Evolutionary conservation across 345 rosid genomes (phyloP).

Genomic region (Boechera stricta): DNA sequence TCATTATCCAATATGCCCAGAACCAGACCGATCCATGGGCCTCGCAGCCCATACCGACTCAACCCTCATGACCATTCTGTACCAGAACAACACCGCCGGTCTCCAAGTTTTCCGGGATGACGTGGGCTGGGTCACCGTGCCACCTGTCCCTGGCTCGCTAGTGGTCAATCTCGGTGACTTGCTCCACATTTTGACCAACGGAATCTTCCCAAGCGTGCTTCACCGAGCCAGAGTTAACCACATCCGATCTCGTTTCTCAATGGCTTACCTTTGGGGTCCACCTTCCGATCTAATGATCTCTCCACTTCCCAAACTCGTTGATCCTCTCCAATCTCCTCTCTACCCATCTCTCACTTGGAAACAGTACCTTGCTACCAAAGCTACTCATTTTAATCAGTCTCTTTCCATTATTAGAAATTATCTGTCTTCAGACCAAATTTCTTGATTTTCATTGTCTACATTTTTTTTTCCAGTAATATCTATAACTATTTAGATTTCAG

Average conservation of each 20-base stretch:
- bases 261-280: constrained; percentile 83
- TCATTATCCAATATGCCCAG: constrained; percentile 86
- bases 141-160: constrained; percentile 64
- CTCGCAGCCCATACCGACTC: constrained; percentile 91
- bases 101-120: constrained; percentile 71
- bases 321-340: constrained; percentile 66
- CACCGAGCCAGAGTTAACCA: constrained; percentile 87
- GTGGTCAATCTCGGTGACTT: constrained; percentile 85
- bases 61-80: constrained; percentile 73
- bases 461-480: not conserved
- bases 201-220: constrained; percentile 70
- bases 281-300: constrained; percentile 59
- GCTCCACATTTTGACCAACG: constrained; percentile 83
- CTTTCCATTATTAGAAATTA: constrained; percentile 42
- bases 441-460: constrained; percentile 12
- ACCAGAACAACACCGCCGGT: constrained; percentile 74
- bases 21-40: constrained; percentile 94
- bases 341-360: constrained; percentile 82
- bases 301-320: constrained; percentile 59
- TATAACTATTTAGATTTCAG: not conserved
- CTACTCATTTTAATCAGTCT: constrained; percentile 66
- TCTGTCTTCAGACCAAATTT: constrained; percentile 23
- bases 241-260: constrained; percentile 53
- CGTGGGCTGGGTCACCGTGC: constrained; percentile 74
- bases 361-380: constrained; percentile 78